phyloP scores from a whole-genome alignment of 306 rosid genomes.

The Prosopis cineraria region DNA sequence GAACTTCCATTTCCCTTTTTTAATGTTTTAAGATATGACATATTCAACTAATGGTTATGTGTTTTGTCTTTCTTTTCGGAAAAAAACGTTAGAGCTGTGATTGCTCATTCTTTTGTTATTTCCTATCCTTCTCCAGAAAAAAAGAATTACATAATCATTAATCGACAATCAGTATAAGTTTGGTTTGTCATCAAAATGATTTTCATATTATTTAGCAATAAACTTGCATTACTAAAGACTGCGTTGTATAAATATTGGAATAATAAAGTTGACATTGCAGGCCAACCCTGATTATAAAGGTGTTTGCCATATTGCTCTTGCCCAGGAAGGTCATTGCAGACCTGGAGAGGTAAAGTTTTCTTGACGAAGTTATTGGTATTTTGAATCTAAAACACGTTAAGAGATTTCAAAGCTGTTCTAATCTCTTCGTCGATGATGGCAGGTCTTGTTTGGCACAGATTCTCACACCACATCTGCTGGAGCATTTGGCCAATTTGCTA shows the following conservation, averaged over 20 bases:
- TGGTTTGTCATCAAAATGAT: neutral
- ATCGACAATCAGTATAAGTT: neutral
- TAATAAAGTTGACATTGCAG: constrained; percentile 43
- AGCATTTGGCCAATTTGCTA: constrained; percentile 92
- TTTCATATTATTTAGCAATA: neutral
- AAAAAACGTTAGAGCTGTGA: neutral
- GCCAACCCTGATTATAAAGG: constrained; percentile 89
- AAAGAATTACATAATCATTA: too few species aligned
- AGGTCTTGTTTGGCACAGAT: constrained; percentile 91
- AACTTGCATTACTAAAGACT: neutral
- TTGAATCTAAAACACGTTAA: neutral
- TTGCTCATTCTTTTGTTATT: neutral
- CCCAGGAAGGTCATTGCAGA: constrained; percentile 92
- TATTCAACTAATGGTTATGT: neutral
- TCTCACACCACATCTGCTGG: constrained; percentile 91
- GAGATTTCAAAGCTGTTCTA: constrained; percentile 19
- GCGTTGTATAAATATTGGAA: neutral
- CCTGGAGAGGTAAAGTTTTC: constrained; percentile 75
- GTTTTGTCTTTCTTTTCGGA: neutral
- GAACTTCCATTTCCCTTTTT: neutral
- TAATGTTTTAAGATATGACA: neutral
- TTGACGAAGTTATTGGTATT: constrained; percentile 11
- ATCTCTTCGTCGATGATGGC: constrained; percentile 33
- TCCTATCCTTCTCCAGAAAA: too few species aligned
- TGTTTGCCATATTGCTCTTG: constrained; percentile 86